Base-by-base conservation (phyloP, 352 stramenopile species). In the Pythium brassicae region DNA sequence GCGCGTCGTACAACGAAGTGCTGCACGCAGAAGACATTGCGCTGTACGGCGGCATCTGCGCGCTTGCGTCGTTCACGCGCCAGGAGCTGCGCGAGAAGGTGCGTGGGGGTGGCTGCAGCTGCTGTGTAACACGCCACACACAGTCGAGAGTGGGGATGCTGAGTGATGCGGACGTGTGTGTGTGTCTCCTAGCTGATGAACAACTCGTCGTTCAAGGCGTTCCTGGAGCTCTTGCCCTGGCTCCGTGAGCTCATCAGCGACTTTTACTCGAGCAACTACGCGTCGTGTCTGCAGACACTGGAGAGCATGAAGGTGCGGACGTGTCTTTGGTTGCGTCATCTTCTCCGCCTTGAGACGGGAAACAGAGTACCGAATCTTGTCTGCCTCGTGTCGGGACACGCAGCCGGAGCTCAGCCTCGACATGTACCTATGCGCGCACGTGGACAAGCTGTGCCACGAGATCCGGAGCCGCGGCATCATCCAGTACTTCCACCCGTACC, bases 261-360 rank as follows among this genome's bases (percentile, higher is more conserved):
- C 42, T 96, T 96, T 46, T 91, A 94, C 69, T 82, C 75, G 47
- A 93, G 85, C 59, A 89, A 94, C 50, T 96, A 96, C 56, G 76
- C 85, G 22, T 75, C 70, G 7, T 92, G 86, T 48, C 66, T 95
- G n/a, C 64, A 89, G 37, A 72, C 72, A 25, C 72, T 96, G 1
- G 83, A 89, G 53, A 78, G 74, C 43, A 84, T 77, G 57, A 89
- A 92, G 77, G 82, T 91, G 52, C 14, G 46, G 32, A 23, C 14
- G 11, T 45, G 39, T 25, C 4, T n/a, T 22, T 20, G 37, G 37
- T 5, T 5, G 32, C 1, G 32, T 11, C 3, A 37, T 39, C 35
- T n/a, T n/a, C n/a, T n/a, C n/a, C n/a, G n/a, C n/a, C n/a, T n/a
- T n/a, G n/a, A n/a, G n/a, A n/a, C n/a, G n/a, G n/a, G n/a, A n/a